These are phyloP conservation scores for Aspergillus olivimuriae DNA, from an alignment of 495 filamentous ascomycete genomes.

Conservation along the genomic window DNA sequence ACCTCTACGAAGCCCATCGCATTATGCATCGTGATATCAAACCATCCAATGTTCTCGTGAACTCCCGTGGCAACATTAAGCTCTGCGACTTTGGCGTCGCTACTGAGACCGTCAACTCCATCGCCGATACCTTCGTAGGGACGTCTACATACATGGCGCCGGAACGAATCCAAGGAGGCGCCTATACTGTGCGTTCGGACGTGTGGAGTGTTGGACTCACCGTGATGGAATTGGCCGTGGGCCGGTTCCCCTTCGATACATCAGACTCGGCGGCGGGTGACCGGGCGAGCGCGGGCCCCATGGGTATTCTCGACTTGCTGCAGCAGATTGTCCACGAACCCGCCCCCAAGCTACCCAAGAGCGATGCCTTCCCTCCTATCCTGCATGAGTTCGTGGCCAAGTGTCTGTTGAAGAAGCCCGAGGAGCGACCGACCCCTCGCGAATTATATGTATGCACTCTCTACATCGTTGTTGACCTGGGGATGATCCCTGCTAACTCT, in stretches of 20 bases:
- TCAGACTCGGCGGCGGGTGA: slow-evolving; percentile 67
- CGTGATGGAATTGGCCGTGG: slow-evolving; percentile 95
- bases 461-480: slow-evolving; percentile 2
- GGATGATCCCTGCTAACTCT: slow-evolving; percentile 11
- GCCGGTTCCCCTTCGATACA: slow-evolving; percentile 87
- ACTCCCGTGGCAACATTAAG: slow-evolving; percentile 90
- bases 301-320: slow-evolving; percentile 91
- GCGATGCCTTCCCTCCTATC: slow-evolving; percentile 90
- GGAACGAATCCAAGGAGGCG: slow-evolving; percentile 91
- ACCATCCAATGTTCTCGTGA: slow-evolving; percentile 93
- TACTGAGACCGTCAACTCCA: slow-evolving; percentile 91
- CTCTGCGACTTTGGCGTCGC: slow-evolving; percentile 98
- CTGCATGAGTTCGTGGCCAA: slow-evolving; percentile 96
- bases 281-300: slow-evolving; percentile 64
- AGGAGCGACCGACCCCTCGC: slow-evolving; percentile 82
- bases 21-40: slow-evolving; percentile 99
- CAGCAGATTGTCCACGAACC: slow-evolving; percentile 98
- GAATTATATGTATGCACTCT: slow-evolving; percentile 55
- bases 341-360: slow-evolving; percentile 87
- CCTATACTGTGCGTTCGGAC: slow-evolving; percentile 96
- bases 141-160: slow-evolving; percentile 99
- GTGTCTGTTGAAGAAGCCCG: slow-evolving; percentile 83
- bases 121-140: slow-evolving; percentile 96
- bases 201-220: slow-evolving; percentile 98
- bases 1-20: slow-evolving; percentile 87